Conservation (phyloP, 129 eudicot genomes). For the Rutidosis leptorrhynchoides region DNA sequence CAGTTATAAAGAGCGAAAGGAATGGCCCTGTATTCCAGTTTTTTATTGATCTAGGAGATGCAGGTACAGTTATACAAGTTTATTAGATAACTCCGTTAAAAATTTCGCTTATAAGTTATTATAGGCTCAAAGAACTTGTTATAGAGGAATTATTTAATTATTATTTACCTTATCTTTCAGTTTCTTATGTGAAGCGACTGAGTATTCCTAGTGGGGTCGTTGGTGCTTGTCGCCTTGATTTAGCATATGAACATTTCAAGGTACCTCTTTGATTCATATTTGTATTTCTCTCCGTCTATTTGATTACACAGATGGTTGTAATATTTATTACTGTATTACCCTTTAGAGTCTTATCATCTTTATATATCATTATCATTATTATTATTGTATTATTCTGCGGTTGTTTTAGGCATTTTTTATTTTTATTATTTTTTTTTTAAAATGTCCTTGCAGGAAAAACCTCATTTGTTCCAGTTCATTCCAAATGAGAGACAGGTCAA, state of each 20-base stretch:
- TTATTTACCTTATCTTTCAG: conserved; percentile 41
- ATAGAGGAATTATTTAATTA: conserved; percentile 17
- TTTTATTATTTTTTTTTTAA: neutral
- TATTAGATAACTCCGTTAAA: neutral
- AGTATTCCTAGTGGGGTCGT: conserved; percentile 88
- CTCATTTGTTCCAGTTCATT: conserved; percentile 78
- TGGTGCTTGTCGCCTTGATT: conserved; percentile 95
- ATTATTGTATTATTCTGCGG: conserved; percentile 1
- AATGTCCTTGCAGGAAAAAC: conserved; percentile 56
- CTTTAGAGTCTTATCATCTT: neutral
- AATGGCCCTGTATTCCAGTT: conserved; percentile 86
- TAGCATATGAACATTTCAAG: conserved; percentile 94
- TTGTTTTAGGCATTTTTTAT: neutral
- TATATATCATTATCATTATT: no score
- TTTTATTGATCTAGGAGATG: conserved; percentile 90
- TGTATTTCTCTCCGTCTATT: neutral
- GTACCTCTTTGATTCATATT: conserved; percentile 30
- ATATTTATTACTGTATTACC: neutral
- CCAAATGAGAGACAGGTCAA: conserved; percentile 88
- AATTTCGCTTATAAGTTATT: neutral
- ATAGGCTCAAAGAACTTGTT: neutral
- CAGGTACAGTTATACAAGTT: conserved; percentile 51
- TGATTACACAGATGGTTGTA: neutral
- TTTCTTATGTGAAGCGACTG: conserved; percentile 78
- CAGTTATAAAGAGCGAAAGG: conserved; percentile 72